phyloP scores from a whole-genome alignment of 345 rosid species.

The Odontarrhena argentea region DNA sequence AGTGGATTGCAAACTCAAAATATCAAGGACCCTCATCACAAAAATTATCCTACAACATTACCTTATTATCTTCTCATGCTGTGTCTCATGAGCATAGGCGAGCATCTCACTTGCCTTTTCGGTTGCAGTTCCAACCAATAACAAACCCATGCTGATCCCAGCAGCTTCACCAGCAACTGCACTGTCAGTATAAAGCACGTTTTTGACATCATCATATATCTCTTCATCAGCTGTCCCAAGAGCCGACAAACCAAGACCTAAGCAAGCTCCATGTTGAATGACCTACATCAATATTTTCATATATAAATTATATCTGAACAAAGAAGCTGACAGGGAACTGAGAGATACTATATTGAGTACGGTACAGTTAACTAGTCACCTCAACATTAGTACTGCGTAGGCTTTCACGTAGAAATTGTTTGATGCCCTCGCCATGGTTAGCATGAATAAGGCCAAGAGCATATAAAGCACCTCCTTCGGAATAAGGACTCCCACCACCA shows the following conservation, averaged over 20 bases:
- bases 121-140: conserved; percentile 98
- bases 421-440: conserved; percentile 99
- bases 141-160: conserved; percentile 96
- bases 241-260: conserved; percentile 99
- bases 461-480: conserved; percentile 99
- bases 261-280: conserved; percentile 98
- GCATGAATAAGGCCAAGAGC: conserved; percentile 99
- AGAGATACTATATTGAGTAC: conserved; percentile 11
- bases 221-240: conserved; percentile 99
- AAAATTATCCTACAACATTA: conserved; percentile 35
- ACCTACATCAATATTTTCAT: conserved; percentile 55
- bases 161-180: conserved; percentile 99
- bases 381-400: conserved; percentile 85
- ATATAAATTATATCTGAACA: conserved; percentile 21
- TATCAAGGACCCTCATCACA: conserved; percentile 8
- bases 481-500: conserved; percentile 96
- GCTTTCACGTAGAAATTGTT: conserved; percentile 94
- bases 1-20: conserved; percentile 12
- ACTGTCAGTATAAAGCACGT: conserved; percentile 83
- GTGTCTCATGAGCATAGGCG: conserved; percentile 96
- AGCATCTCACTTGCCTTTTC: conserved; percentile 99
- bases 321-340: conserved; percentile 3
- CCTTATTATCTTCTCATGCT: conserved; percentile 98
- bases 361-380: conserved; percentile 47
- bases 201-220: conserved; percentile 86